Evolutionary conservation across 495 filamentous ascomycete genomes (phyloP).

Genomic region (Talaromyces stipitatus): DNA sequence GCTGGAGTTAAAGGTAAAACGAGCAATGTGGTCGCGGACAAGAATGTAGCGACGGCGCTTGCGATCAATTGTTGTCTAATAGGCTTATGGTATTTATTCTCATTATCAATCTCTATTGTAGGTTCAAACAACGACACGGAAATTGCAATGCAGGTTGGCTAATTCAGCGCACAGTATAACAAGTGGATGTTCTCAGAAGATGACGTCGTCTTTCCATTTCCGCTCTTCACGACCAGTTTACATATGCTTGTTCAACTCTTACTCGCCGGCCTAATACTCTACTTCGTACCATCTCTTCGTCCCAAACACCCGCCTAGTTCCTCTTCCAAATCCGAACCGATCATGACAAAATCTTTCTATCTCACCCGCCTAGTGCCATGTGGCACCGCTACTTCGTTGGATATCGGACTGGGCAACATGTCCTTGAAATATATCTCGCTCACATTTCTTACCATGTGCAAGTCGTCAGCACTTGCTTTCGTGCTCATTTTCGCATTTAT

Average conservation of each 20-base stretch:
- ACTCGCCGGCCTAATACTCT: slow-evolving; percentile 72
- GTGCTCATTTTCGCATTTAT: slow-evolving; percentile 93
- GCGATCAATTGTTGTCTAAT: slow-evolving; percentile 71
- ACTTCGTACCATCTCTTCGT: slow-evolving; percentile 74
- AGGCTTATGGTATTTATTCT: slow-evolving; percentile 88
- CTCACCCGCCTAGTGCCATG: slow-evolving; percentile 88
- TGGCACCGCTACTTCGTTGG: slow-evolving; percentile 85
- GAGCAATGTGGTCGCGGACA: slow-evolving; percentile 42
- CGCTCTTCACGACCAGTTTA: slow-evolving; percentile 88
- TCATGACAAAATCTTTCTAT: slow-evolving; percentile 89
- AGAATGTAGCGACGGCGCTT: slow-evolving; percentile 58
- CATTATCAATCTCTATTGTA: slow-evolving; percentile 89
- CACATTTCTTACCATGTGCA: slow-evolving; percentile 99
- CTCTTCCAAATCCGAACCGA: slow-evolving; percentile 49
- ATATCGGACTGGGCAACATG: slow-evolving; percentile 95
- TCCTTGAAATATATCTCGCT: slow-evolving; percentile 91
- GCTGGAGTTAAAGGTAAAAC: slow-evolving; percentile 40
- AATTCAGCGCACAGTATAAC: slow-evolving; percentile 64
- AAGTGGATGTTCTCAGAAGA: slow-evolving; percentile 98
- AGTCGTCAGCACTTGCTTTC: slow-evolving; percentile 92
- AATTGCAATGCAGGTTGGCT: background rate
- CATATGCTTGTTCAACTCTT: slow-evolving; percentile 97
- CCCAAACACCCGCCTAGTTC: slow-evolving; percentile 50
- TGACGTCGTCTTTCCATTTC: slow-evolving; percentile 84
- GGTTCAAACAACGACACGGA: slow-evolving; percentile 22